Percentiles rank a stretch among this genome's conserved stretches.
phyloP scores from a whole-genome alignment of 176 grass and related monocot genomes.

The Cenchrus fungigraminus region DNA sequence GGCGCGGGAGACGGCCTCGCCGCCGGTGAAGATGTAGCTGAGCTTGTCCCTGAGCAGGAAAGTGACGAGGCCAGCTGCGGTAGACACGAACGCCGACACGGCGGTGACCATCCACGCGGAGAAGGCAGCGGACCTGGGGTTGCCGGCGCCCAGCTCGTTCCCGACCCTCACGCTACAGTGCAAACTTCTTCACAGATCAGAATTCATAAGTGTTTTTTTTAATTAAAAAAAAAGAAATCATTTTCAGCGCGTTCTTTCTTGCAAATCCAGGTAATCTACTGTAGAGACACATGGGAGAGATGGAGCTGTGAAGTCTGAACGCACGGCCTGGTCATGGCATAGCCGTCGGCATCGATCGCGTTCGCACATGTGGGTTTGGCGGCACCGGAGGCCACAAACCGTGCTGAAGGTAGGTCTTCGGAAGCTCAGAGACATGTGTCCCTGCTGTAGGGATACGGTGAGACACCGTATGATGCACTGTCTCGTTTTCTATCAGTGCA shows the following conservation, averaged over 20 bases:
- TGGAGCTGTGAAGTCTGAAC: not conserved
- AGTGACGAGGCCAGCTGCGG: slow-evolving; percentile 36
- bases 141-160: slow-evolving; percentile 87
- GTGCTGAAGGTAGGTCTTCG: not conserved
- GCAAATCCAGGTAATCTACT: not conserved
- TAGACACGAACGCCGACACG: slow-evolving; percentile 61
- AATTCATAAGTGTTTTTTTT: not conserved
- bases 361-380: not conserved
- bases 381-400: not conserved
- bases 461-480: not conserved
- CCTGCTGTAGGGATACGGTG: not conserved
- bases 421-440: not conserved
- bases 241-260: slow-evolving; percentile 1
- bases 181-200: not conserved
- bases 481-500: not conserved
- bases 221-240: not conserved
- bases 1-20: slow-evolving; percentile 59
- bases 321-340: not conserved
- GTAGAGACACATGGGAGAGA: not conserved
- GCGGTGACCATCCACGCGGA: slow-evolving; percentile 63
- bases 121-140: slow-evolving; percentile 73
- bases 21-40: slow-evolving; percentile 83
- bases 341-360: not conserved
- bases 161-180: slow-evolving; percentile 70
- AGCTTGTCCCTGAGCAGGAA: slow-evolving; percentile 71